A percentile compares a stretch with the other conserved stretches of the same genome.
These are phyloP conservation scores for Triangularia verruculosa DNA, from an alignment of 2,329 filamentous ascomycete species.

Conservation along the genomic window DNA sequence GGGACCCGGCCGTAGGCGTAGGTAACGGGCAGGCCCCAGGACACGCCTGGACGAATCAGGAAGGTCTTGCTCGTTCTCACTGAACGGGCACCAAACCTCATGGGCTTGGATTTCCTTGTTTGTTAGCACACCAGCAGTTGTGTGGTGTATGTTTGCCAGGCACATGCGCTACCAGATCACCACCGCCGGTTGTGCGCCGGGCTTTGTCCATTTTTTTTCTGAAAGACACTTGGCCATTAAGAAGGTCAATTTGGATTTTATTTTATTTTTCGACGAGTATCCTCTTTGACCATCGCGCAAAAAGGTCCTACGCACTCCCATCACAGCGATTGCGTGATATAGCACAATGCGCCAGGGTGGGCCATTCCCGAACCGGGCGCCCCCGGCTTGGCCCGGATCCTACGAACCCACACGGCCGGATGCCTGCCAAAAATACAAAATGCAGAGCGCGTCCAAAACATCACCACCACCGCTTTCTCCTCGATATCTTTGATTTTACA, in stretches of 20 bases:
- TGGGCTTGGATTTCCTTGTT: background rate
- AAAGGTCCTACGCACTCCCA: background rate
- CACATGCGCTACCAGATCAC: background rate
- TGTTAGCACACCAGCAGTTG: background rate
- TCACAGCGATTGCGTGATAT: constrained; percentile 14
- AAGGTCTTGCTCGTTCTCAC: background rate
- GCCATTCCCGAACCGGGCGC: constrained; percentile 1
- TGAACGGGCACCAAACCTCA: background rate
- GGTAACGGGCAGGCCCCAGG: background rate
- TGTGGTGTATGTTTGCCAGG: background rate
- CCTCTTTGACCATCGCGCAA: background rate
- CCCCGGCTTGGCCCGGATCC: background rate
- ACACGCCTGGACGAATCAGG: background rate
- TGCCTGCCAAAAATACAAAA: background rate
- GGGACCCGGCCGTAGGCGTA: too few relatives aligned
- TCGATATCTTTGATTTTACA: background rate
- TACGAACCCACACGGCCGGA: background rate
- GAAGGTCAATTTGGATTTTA: background rate
- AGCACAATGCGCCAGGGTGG: constrained; percentile 14
- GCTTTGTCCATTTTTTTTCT: background rate
- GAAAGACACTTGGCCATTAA: background rate
- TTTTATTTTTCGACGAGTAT: background rate
- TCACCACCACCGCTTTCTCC: background rate
- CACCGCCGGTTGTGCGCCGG: background rate
- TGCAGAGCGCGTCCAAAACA: background rate